These are phyloP conservation scores for Thelonectria olida DNA, from an alignment of 2,329 filamentous ascomycete species.

Conservation along the genomic window DNA sequence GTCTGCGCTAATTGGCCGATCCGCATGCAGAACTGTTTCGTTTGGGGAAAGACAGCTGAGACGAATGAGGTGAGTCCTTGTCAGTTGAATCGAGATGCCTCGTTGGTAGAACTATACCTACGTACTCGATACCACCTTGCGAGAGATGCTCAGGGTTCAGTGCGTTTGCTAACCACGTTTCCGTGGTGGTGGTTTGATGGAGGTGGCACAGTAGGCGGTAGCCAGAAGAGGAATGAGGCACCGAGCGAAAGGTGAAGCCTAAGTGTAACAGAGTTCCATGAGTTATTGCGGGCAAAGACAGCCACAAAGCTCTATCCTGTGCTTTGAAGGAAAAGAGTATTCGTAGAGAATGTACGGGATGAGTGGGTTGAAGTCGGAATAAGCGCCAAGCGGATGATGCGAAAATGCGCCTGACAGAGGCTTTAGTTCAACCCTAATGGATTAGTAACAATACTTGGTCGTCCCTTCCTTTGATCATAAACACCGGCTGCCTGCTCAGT, in stretches of 20 bases:
- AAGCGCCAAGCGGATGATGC: not conserved
- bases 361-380: not conserved
- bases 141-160: too few relatives aligned
- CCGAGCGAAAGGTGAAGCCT: not conserved
- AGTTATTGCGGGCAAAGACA: not conserved
- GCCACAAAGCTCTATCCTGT: not conserved
- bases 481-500: too few relatives aligned
- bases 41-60: conserved; percentile 2
- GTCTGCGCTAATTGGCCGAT: not conserved
- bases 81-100: not conserved
- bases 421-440: not conserved
- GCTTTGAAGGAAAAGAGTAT: not conserved
- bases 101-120: not conserved
- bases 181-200: conserved; percentile 5
- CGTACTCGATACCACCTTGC: not conserved
- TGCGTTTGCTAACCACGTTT: too few relatives aligned
- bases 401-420: not conserved
- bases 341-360: too few relatives aligned
- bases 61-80: conserved; percentile 4
- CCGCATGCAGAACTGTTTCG: conserved; percentile 10
- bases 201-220: not conserved
- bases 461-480: not conserved
- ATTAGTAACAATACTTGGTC: not conserved
- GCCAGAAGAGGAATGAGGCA: not conserved
- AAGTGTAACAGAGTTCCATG: not conserved